Conservation (phyloP, 139 green algal genomes). For the Micractinium conductrix region DNA sequence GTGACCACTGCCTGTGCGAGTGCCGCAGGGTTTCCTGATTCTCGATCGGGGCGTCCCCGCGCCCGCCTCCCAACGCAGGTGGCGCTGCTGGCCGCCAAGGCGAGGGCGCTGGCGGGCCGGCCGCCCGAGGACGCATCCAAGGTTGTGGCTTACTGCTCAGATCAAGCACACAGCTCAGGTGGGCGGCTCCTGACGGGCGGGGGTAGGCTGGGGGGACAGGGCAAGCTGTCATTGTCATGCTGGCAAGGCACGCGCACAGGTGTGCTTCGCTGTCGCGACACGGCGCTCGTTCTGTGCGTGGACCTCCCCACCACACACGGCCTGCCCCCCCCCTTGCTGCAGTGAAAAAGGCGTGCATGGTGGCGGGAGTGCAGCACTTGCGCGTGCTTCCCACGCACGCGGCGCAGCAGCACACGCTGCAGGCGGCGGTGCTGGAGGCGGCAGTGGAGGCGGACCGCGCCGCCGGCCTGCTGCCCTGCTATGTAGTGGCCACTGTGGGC, state of each 20-base stretch:
- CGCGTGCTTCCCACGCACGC: slow-evolving; percentile 58
- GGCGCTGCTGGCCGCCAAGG: slow-evolving; percentile 60
- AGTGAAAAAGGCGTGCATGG: slow-evolving; percentile 84
- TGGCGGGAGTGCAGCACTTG: slow-evolving; percentile 70
- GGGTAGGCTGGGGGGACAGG: neutral
- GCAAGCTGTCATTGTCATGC: neutral
- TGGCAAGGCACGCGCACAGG: neutral
- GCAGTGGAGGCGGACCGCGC: slow-evolving; percentile 64
- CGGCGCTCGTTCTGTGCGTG: too few species aligned
- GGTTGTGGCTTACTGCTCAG: slow-evolving; percentile 68
- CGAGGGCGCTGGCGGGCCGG: neutral
- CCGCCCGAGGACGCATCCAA: neutral
- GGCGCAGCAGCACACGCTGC: slow-evolving; percentile 61
- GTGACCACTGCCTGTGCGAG: too few species aligned
- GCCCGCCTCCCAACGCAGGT: slow-evolving; percentile 80
- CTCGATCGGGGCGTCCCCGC: too few species aligned
- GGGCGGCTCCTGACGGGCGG: neutral
- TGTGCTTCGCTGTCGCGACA: neutral
- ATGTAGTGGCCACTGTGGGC: slow-evolving; percentile 73
- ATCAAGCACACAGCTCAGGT: slow-evolving; percentile 56
- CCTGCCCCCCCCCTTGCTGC: slow-evolving; percentile 10
- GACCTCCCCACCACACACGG: neutral
- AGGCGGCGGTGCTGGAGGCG: slow-evolving; percentile 54
- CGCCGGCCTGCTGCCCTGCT: slow-evolving; percentile 79
- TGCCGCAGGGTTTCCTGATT: too few species aligned